Evolutionary conservation across 2,329 filamentous ascomycete genomes (phyloP), one percentile per base, ranked within the genome.

Genomic region (Ceratocystis huliohia): DNA sequence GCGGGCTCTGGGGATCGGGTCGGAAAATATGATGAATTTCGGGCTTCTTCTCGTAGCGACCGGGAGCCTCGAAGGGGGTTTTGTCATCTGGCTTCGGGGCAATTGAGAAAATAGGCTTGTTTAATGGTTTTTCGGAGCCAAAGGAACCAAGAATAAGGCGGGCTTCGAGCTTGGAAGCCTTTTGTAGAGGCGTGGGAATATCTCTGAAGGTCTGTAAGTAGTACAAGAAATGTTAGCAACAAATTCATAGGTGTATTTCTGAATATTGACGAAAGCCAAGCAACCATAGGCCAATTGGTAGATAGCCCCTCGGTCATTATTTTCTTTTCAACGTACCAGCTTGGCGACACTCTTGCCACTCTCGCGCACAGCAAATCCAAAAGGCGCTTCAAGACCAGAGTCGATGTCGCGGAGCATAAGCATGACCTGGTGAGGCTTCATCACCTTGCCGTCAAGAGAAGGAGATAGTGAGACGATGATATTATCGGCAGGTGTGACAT

Each of bases 1-100:
- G 89, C 25, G 92, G 91, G 76, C 85, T 96, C 76, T 83, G 84
- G 57, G 91, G 85, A 72, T 93, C 91, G 15, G 81, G 76, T 70
- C 85, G 86, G 85, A 97, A 99, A 72, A 88, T 89, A 79, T 99
- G 94, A 78, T 90, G 84, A 74, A 99, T 96, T 77, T 95, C 88
- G 8, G 84, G 79, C 70, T 86, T 84, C 78, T 90, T 89, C 74
- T 88, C 88, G 76, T 96, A 97, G 76, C 93, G 88, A 70, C 92
- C 77, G 8, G 89, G 85, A 71, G 84, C 79, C 71, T 89, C 82
- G 72, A 85, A 83, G 66, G 88, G 81, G 2, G 79, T 76, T 72
- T 81, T 83, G 64, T 85, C 74, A 73, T 93, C 87, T 66, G 80
- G 80, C 69, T 82, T 77, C 65, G 96, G 76, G 61, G 83, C 77